Evolutionary conservation across 768 basidiomycete species (phyloP), one percentile per base, ranked within the genome.

Genomic region (Dacryopinax primogenitus): DNA sequence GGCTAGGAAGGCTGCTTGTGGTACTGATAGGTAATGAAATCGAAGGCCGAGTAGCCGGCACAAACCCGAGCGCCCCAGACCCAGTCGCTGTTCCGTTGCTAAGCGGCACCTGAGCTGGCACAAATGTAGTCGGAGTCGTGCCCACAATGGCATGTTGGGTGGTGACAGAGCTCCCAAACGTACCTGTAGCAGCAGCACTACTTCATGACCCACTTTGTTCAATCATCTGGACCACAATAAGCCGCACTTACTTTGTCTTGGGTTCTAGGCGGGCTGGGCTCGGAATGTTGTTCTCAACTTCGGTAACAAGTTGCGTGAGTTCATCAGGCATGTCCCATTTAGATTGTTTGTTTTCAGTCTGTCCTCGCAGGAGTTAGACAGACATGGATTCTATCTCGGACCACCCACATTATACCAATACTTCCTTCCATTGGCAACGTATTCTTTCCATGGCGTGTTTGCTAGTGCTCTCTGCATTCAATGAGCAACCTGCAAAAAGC

Each of bases 301-400:
- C 89, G 73, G 90, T 87, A 36, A 92, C 79, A 26, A 94, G 76
- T n/a, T 90, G 80, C 26, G 87, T 76, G 30, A 99, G 83, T 71
- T 98, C 94, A 64, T 92, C 86, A 11, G 96, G 96, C 85, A 95
- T 88, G 66, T 95, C 92, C 96, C 96, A 98, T 78, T 94, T 92
- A 1, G 93, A 95, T 75, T 95, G 90, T 70, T 92, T 95, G 33
- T 86, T 83, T 41, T 88, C 86, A 33, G 85, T 87, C 86, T 96
- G 71, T 1, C 71, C 16, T 62, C 37, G 1, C 47, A 35, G n/a
- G 33, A 23, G 62, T 63, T 16, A 63, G 18, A 15, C 7, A 13
- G 30, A 23, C 9, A 11, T 23, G 32, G 30, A 18, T 16, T 18
- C 44, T 23, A 23, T 44, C 6, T n/a, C 12, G 32, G 16, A 15